These are phyloP conservation scores for Deuterostichococcus epilithicus DNA, from an alignment of 139 green algal genomes.

Conservation along the genomic window DNA sequence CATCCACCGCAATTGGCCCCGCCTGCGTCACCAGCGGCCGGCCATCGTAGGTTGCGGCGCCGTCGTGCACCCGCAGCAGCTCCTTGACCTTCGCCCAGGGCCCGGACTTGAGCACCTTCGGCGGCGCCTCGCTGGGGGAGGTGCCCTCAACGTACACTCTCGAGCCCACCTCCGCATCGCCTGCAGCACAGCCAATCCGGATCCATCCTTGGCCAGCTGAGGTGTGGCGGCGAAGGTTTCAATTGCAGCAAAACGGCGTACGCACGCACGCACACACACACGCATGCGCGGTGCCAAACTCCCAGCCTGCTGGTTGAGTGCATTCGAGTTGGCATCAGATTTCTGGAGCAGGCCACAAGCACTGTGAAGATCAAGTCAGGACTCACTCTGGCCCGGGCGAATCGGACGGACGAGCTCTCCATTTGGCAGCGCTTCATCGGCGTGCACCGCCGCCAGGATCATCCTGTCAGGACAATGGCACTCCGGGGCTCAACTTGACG, in stretches of 20 bases:
- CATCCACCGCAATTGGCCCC: slow-evolving; percentile 26
- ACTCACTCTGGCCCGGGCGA: no score
- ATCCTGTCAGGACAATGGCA: slow-evolving; percentile 9
- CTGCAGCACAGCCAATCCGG: slow-evolving; percentile 6
- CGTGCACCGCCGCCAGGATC: slow-evolving; percentile 29
- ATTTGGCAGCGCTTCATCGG: neutral
- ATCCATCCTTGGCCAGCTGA: neutral
- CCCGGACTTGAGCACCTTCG: slow-evolving; percentile 46
- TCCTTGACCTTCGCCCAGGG: slow-evolving; percentile 34
- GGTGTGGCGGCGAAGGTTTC: neutral
- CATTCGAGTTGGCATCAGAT: neutral
- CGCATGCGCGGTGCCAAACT: neutral
- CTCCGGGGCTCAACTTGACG: no score
- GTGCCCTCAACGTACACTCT: slow-evolving; percentile 33
- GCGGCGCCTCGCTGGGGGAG: neutral
- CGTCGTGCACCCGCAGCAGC: slow-evolving; percentile 15
- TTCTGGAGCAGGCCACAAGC: slow-evolving; percentile 1
- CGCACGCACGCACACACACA: neutral
- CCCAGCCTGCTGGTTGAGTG: neutral
- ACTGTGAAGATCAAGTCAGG: no score
- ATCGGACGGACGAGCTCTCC: slow-evolving; percentile 28
- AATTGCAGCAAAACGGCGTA: neutral
- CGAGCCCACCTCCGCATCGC: slow-evolving; percentile 29
- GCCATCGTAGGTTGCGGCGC: slow-evolving; percentile 28
- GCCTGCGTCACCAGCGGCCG: slow-evolving; percentile 25